A percentile compares a stretch with the other conserved stretches of the same genome.
Conservation (phyloP, 768 basidiomycete species). For the Mycena floridula region DNA sequence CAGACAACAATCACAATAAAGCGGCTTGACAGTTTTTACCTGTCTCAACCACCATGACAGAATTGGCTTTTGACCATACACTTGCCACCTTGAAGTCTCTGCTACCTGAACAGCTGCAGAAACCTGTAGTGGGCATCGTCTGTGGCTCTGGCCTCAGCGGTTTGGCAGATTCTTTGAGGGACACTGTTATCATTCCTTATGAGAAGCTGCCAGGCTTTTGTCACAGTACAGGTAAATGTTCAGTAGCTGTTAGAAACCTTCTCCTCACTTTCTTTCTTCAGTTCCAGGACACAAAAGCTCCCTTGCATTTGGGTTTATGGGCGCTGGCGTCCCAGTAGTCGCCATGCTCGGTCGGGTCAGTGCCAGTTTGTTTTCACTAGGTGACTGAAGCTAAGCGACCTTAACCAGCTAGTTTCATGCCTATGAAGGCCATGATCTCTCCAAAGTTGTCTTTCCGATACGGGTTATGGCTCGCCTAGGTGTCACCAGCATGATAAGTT, state of each 20-base stretch:
- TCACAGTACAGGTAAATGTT: slow-evolving; percentile 61
- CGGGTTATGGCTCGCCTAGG: slow-evolving; percentile 76
- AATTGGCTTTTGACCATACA: slow-evolving; percentile 1
- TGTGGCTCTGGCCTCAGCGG: slow-evolving; percentile 85
- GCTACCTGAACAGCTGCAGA: slow-evolving; percentile 31
- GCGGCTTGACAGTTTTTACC: no score
- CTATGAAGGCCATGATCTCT: slow-evolving; percentile 76
- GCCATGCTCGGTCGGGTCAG: slow-evolving; percentile 84
- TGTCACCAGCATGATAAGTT: slow-evolving; percentile 69
- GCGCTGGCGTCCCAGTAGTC: slow-evolving; percentile 73
- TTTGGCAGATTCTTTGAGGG: slow-evolving; percentile 54
- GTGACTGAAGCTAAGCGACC: slow-evolving; percentile 2
- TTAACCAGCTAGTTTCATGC: slow-evolving; percentile 57
- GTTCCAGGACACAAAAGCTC: slow-evolving; percentile 79
- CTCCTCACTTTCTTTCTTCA: slow-evolving; percentile 20
- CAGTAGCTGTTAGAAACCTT: no score
- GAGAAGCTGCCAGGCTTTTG: slow-evolving; percentile 66
- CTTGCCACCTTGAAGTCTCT: slow-evolving; percentile 15
- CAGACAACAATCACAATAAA: no score
- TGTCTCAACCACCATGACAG: background rate
- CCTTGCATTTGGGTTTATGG: slow-evolving; percentile 77
- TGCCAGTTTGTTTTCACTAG: background rate
- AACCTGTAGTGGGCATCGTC: slow-evolving; percentile 75
- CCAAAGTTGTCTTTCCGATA: slow-evolving; percentile 72
- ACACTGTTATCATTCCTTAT: slow-evolving; percentile 60